Conservation (phyloP, 2,329 filamentous ascomycete genomes). For the Cladosporium oxysporum region DNA sequence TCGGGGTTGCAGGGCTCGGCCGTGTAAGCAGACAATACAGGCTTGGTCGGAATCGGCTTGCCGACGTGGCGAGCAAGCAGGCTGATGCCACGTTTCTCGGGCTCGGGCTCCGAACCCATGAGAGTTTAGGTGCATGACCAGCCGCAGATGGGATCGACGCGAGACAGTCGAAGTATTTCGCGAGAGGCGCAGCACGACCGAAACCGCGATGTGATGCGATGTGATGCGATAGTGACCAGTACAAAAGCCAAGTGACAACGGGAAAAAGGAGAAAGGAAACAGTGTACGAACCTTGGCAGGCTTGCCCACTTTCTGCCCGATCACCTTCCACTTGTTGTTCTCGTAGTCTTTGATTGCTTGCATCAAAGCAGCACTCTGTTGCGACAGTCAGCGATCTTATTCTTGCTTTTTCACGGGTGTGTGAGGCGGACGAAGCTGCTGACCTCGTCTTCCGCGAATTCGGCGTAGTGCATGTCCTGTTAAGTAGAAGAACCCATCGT, state of each 20-base stretch:
- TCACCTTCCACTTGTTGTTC: constrained; percentile 97
- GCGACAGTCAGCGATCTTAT: constrained; percentile 14
- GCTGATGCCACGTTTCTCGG: background rate
- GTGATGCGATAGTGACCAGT: background rate
- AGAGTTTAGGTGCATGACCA: background rate
- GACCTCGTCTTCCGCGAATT: constrained; percentile 97
- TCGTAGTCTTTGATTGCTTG: constrained; percentile 99
- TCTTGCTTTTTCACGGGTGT: constrained; percentile 18
- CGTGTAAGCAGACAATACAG: background rate
- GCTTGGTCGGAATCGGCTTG: background rate
- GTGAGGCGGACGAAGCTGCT: constrained; percentile 46
- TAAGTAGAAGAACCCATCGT: background rate
- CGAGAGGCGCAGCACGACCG: background rate
- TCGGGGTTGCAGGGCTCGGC: background rate
- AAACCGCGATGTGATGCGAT: background rate
- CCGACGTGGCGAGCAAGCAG: background rate
- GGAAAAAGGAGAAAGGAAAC: background rate
- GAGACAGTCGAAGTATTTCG: background rate
- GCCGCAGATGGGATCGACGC: background rate
- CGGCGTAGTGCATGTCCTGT: constrained; percentile 98
- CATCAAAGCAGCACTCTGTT: constrained; percentile 73
- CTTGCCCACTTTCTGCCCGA: constrained; percentile 95
- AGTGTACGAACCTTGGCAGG: constrained; percentile 75
- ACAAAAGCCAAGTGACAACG: background rate
- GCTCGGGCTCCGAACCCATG: background rate